Evolutionary conservation across 2,329 filamentous ascomycete genomes (phyloP), one percentile per base, ranked within the genome.

Genomic region (Sclerotinia trifoliorum): DNA sequence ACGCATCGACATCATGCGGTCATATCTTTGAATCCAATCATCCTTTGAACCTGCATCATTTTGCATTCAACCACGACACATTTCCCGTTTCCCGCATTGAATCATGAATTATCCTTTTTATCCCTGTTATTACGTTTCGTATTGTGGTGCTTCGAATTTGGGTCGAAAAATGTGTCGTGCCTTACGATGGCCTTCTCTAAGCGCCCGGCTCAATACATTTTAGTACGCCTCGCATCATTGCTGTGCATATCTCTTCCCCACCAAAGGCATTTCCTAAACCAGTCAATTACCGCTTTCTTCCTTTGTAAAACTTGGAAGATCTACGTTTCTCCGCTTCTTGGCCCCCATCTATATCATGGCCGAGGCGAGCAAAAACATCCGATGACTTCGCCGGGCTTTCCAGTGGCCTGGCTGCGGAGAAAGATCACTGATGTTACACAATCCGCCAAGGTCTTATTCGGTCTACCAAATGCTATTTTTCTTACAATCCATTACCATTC

Each of bases 101-200:
- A 62, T 42, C 17, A 17, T 42, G 39, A 42, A 42, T 62, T 51
- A 26, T 51, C 46, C 58, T 62, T 51, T 49, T 39, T 15, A 62
- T 71, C 74, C 74, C 70, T 74, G 74, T 65, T 58, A 66, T 66
- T 70, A 63, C 66, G 70, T 71, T 60, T 71, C 56, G 64, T 71
- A 52, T 61, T 32, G 24, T 55, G 58, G 46, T 62, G 60, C 60
- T 67, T 62, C 65, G 57, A 68, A 69, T 70, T 72, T 70, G 72
- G 56, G 26, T 42, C 32, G 61, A 44, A 62, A 70, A 65, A 68
- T 13, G 58, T 61, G 71, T 70, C 67, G 65, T 74, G 71, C 76
- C 76, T 73, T 77, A 77, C 74, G 71, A 71, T 70, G 71, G 73
- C 74, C 70, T 72, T 72, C 71, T 75, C 73, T 77, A 77, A 73